A percentile compares a stretch with the other conserved stretches of the same genome.
These are phyloP conservation scores for Trifolium repens DNA, from an alignment of 306 rosid species.

Conservation along the genomic window DNA sequence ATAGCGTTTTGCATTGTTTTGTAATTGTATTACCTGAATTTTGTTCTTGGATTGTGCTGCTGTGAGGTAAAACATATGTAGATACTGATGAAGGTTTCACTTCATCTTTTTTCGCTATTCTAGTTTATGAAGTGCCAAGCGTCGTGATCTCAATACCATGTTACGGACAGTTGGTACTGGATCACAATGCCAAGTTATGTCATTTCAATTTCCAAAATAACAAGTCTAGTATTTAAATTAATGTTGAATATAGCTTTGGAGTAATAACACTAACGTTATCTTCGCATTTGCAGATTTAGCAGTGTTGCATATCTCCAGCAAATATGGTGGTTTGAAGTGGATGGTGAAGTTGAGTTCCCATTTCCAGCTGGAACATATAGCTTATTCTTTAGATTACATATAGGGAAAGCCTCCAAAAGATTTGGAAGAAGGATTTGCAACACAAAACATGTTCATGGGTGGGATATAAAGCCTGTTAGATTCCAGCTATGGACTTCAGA, in stretches of 20 bases:
- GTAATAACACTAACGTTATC: conserved; percentile 26
- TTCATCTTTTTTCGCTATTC: conserved; percentile 2
- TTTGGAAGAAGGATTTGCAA: conserved; percentile 79
- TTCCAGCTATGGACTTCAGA: conserved; percentile 92
- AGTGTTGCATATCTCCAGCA: conserved; percentile 89
- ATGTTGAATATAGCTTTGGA: conserved; percentile 21
- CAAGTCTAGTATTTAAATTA: neutral
- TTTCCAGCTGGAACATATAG: conserved; percentile 86
- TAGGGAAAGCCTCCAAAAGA: conserved; percentile 71
- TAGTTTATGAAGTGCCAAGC: conserved; percentile 1
- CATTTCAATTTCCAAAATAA: neutral
- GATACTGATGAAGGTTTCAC: conserved; percentile 1
- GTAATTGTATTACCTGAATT: conserved; percentile 22
- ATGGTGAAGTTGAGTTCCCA: conserved; percentile 92
- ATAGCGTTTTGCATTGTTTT: conserved; percentile 17
- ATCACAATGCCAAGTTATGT: neutral
- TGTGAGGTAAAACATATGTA: conserved; percentile 22
- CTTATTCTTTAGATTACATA: conserved; percentile 73
- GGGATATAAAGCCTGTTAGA: conserved; percentile 84
- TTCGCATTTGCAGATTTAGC: conserved; percentile 56
- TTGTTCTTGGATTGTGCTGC: neutral
- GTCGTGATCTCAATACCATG: neutral
- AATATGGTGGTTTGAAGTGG: conserved; percentile 98
- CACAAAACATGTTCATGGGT: conserved; percentile 84
- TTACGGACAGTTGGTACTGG: neutral